These are phyloP conservation scores for Verticillium longisporum DNA, from an alignment of 2,329 filamentous ascomycete genomes.

Conservation along the genomic window DNA sequence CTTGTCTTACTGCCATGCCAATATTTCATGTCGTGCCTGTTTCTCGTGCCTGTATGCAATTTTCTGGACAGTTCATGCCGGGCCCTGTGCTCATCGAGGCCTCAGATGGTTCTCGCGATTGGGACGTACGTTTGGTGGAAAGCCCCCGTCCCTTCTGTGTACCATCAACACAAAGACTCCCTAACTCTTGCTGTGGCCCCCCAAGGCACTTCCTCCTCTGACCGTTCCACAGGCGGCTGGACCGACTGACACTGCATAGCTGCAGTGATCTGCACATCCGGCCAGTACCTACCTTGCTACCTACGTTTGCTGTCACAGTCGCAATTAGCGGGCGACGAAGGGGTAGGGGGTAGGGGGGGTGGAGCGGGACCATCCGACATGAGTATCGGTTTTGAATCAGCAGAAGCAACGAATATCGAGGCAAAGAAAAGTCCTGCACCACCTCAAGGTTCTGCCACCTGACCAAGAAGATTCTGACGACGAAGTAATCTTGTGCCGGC, in stretches of 20 bases:
- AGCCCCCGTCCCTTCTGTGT: too few species aligned
- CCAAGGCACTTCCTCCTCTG: neutral
- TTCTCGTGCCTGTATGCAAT: neutral
- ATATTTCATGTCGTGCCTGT: neutral
- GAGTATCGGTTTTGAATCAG: neutral
- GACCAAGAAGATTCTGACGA: neutral
- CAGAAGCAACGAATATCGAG: neutral
- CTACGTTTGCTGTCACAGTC: neutral
- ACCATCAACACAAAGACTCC: neutral
- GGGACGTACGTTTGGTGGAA: too few species aligned
- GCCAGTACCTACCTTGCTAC: too few species aligned
- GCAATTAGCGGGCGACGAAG: neutral
- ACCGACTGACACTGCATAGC: neutral
- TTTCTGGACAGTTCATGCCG: neutral
- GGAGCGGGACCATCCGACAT: neutral
- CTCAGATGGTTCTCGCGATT: neutral
- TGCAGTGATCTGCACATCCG: neutral
- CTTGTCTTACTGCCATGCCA: neutral
- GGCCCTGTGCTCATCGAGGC: neutral
- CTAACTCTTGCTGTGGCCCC: neutral
- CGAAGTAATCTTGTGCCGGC: neutral
- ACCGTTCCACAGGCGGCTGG: neutral
- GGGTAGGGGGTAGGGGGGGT: neutral
- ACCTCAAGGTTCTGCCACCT: neutral
- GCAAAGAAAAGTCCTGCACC: neutral